Percentiles rank a stretch among this genome's conserved stretches.
Conservation (phyloP, 106 monocot genomes). For the Phalaenopsis equestris region DNA sequence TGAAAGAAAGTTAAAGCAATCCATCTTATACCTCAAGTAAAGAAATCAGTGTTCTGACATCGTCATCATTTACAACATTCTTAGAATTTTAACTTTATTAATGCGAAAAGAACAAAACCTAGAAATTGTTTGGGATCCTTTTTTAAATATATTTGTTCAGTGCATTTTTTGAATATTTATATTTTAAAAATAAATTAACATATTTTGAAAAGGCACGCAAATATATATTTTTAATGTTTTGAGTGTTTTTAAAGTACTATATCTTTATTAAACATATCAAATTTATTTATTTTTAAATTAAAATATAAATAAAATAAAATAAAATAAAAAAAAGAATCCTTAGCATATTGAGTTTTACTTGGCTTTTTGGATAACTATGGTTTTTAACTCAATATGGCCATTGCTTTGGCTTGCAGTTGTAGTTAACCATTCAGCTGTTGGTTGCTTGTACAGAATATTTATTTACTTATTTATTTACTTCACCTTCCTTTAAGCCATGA, state of each 20-base stretch:
- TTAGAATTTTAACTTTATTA: neutral
- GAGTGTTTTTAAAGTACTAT: too few relatives aligned
- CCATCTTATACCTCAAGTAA: neutral
- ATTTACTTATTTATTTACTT: neutral
- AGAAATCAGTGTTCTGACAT: neutral
- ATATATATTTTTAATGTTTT: too few relatives aligned
- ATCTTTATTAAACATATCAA: too few relatives aligned
- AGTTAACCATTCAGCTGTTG: neutral
- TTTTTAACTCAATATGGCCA: neutral
- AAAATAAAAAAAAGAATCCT: too few relatives aligned
- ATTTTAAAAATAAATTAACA: too few relatives aligned
- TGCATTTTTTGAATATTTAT: too few relatives aligned
- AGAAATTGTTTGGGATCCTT: too few relatives aligned
- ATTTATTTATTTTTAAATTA: too few relatives aligned
- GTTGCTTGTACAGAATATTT: neutral
- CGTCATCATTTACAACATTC: neutral
- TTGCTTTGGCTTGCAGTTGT: neutral
- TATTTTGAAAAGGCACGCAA: too few relatives aligned
- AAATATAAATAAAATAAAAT: too few relatives aligned
- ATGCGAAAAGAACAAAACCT: too few relatives aligned
- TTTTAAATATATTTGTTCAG: too few relatives aligned
- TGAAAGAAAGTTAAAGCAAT: neutral
- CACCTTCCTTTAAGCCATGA: neutral
- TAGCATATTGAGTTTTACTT: neutral
- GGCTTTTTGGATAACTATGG: neutral